A percentile compares a stretch with the other conserved stretches of the same genome.
These are phyloP conservation scores for Halophytophthora polymorphica DNA, from an alignment of 352 stramenopile genomes.

Conservation along the genomic window DNA sequence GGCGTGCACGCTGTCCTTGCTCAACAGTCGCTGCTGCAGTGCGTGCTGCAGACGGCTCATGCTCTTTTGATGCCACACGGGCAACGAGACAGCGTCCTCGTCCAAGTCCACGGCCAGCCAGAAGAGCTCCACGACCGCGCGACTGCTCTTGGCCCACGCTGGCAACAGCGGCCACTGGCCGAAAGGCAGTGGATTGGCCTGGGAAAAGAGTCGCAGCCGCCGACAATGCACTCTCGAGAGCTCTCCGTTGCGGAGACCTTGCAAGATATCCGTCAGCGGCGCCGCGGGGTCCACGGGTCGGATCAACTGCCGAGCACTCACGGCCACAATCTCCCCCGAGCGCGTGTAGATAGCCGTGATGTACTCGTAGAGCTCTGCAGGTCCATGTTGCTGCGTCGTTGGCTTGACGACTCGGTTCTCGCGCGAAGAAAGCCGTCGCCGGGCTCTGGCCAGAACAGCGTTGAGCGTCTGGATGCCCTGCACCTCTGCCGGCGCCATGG, in stretches of 20 bases:
- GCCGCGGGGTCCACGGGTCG: slow-evolving; percentile 33
- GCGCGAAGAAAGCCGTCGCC: slow-evolving; percentile 1
- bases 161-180: slow-evolving; percentile 45
- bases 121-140: slow-evolving; percentile 44
- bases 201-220: slow-evolving; percentile 51
- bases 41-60: slow-evolving; percentile 37
- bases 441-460: slow-evolving; percentile 9
- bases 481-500: slow-evolving; percentile 18
- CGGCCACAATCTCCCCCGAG: slow-evolving; percentile 46
- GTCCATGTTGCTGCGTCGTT: not conserved
- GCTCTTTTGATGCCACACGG: slow-evolving; percentile 51
- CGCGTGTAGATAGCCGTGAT: slow-evolving; percentile 48
- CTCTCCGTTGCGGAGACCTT: slow-evolving; percentile 24
- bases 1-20: slow-evolving; percentile 55
- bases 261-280: slow-evolving; percentile 28
- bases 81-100: slow-evolving; percentile 1
- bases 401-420: not conserved
- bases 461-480: slow-evolving; percentile 11
- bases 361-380: slow-evolving; percentile 42
- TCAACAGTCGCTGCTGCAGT: slow-evolving; percentile 49
- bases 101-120: slow-evolving; percentile 10
- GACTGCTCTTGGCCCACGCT: slow-evolving; percentile 11
- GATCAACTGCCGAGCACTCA: slow-evolving; percentile 51
- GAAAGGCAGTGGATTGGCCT: slow-evolving; percentile 42
- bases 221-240: slow-evolving; percentile 38